These are phyloP conservation scores for Casuarina equisetifolia DNA, from an alignment of 306 rosid genomes.

Conservation along the genomic window DNA sequence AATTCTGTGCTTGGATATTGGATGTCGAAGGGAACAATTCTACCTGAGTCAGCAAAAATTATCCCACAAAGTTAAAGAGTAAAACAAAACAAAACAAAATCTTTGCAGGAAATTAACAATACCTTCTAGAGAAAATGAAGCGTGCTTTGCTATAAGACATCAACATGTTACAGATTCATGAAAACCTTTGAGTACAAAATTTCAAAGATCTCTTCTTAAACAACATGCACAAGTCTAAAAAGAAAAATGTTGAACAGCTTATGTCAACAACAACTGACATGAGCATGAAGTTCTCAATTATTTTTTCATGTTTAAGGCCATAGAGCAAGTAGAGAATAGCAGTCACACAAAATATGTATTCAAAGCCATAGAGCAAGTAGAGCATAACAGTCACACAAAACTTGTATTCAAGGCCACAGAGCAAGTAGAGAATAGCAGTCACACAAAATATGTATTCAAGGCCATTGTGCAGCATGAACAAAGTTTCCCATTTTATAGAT, in stretches of 20 bases:
- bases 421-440: neutral
- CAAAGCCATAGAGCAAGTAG: neutral
- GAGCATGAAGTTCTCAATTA: neutral
- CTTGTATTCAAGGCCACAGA: neutral
- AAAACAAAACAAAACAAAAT: neutral
- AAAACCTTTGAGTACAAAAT: neutral
- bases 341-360: neutral
- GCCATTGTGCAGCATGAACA: neutral
- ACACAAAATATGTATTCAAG: neutral
- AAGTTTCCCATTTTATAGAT: neutral
- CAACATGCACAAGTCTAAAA: neutral
- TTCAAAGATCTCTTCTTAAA: neutral
- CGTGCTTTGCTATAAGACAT: neutral
- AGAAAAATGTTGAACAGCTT: neutral
- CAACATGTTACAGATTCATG: neutral
- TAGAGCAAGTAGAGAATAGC: neutral
- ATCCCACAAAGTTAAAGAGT: conserved; percentile 22
- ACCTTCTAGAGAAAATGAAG: neutral
- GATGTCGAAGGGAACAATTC: conserved; percentile 15
- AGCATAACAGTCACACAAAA: neutral
- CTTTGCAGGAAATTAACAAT: neutral
- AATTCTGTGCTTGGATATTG: conserved; percentile 20
- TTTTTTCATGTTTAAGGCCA: neutral
- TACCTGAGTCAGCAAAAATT: conserved; percentile 35
- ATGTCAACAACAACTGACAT: neutral